phyloP scores from a whole-genome alignment of 2,329 filamentous ascomycete genomes.

The Epicoccum nigrum region DNA sequence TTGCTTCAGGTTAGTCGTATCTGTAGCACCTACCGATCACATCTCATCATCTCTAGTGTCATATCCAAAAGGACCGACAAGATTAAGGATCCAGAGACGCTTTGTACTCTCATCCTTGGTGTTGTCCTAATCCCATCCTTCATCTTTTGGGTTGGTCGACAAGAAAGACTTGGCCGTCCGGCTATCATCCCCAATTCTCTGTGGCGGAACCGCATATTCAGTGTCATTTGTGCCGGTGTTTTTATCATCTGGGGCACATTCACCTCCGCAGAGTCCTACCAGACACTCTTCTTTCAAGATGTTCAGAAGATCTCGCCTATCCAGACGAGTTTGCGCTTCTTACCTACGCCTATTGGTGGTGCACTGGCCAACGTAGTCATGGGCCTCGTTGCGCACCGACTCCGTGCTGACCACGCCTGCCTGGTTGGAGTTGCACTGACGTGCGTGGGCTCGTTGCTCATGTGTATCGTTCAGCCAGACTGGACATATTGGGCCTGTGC shows the following conservation, averaged over 20 bases:
- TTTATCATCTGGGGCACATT: conserved; percentile 48
- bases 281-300: conserved; percentile 54
- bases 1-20: conserved; percentile 56
- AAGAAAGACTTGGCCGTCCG: conserved; percentile 54
- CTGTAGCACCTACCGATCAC: no score
- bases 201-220: conserved; percentile 65
- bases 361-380: conserved; percentile 53
- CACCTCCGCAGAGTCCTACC: conserved; percentile 46
- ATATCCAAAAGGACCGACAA: conserved; percentile 50
- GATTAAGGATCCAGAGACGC: conserved; percentile 53
- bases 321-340: conserved; percentile 50
- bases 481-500: conserved; percentile 57
- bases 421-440: conserved; percentile 37
- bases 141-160: conserved; percentile 60
- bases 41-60: conserved; percentile 17
- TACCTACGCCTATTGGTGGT: conserved; percentile 51
- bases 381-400: conserved; percentile 54
- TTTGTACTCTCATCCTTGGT: conserved; percentile 55
- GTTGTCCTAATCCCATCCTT: conserved; percentile 57
- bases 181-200: conserved; percentile 68
- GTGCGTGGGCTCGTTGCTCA: conserved; percentile 50
- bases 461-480: conserved; percentile 53
- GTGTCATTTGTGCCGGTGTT: conserved; percentile 58
- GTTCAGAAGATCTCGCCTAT: conserved; percentile 45
- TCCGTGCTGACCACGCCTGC: conserved; percentile 53